These are phyloP conservation scores for Cryptococcus jaspeensis DNA, from an alignment of 1,284 basidiomycete species.

Conservation along the genomic window DNA sequence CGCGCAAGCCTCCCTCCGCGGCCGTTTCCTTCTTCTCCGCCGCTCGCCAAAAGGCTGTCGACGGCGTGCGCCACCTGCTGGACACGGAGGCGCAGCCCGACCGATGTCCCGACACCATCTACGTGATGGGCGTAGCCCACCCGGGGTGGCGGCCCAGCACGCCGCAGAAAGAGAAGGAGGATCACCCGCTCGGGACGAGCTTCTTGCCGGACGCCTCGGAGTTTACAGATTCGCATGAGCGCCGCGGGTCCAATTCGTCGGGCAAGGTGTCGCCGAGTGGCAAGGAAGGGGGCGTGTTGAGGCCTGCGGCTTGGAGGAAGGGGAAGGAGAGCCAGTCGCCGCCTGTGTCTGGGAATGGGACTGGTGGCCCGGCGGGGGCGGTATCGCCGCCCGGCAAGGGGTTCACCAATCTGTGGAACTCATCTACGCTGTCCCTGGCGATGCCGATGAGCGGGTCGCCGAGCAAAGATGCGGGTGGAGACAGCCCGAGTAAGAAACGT, in stretches of 20 bases:
- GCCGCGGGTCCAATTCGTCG: conserved; percentile 52
- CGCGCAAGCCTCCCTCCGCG: conserved; percentile 37
- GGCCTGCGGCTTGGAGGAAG: conserved; percentile 35
- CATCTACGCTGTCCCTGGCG: conserved; percentile 32
- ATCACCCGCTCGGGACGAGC: conserved; percentile 1
- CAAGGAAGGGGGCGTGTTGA: conserved; percentile 20
- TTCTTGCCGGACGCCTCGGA: conserved; percentile 13
- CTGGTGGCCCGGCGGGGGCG: too few species aligned
- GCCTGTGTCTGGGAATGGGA: too few species aligned
- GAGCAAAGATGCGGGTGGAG: conserved; percentile 17
- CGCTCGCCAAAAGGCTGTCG: conserved; percentile 48
- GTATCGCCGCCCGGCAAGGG: conserved; percentile 23
- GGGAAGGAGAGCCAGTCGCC: conserved; percentile 11
- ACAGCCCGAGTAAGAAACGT: conserved; percentile 36
- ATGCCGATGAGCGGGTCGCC: conserved; percentile 26
- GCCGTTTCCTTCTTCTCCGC: conserved; percentile 45
- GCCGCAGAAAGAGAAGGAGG: conserved; percentile 13
- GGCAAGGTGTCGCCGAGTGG: conserved; percentile 54
- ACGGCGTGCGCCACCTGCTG: conserved; percentile 69
- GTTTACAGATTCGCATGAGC: conserved; percentile 19
- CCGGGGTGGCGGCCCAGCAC: conserved; percentile 52
- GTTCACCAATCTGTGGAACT: conserved; percentile 47
- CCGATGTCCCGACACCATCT: conserved; percentile 73
- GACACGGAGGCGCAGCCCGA: conserved; percentile 77
- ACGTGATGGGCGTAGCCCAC: conserved; percentile 77